phyloP scores from a whole-genome alignment of 208 protist species.

The Acanthamoeba lenticulata region DNA sequence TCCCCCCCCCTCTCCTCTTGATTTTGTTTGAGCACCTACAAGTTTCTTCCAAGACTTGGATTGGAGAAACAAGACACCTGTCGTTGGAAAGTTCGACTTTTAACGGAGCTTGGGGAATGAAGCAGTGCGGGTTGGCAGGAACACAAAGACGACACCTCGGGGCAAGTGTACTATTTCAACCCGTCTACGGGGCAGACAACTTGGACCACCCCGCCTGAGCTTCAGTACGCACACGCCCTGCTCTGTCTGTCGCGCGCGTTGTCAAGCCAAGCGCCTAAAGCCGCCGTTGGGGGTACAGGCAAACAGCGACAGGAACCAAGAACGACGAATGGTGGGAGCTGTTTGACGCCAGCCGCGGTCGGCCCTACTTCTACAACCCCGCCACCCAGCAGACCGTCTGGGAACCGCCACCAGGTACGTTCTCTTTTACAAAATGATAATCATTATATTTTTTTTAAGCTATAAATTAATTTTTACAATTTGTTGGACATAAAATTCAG shows the following conservation, averaged over 20 bases:
- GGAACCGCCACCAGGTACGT: slow-evolving; percentile 3
- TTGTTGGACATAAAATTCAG: not conserved
- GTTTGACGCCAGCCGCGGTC: slow-evolving; percentile 31
- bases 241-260: not conserved
- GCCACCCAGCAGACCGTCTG: slow-evolving; percentile 33
- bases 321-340: slow-evolving; percentile 57
- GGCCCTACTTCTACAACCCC: slow-evolving; percentile 51
- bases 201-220: not conserved
- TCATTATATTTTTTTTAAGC: not conserved
- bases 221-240: not conserved
- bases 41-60: too few species aligned
- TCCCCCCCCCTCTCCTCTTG: too few species aligned
- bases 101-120: too few species aligned
- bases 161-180: not conserved
- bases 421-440: not conserved
- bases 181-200: not conserved
- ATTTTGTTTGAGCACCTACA: too few species aligned
- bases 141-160: not conserved
- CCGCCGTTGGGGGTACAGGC: not conserved
- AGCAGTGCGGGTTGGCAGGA: not conserved
- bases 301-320: not conserved
- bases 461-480: not conserved
- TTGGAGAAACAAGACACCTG: too few species aligned
- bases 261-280: too few species aligned
- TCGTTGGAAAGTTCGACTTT: too few species aligned